A percentile compares a stretch with the other conserved stretches of the same genome.
These are phyloP conservation scores for Ceratocystis alfenasii DNA, from an alignment of 2,329 filamentous ascomycete species.

Conservation along the genomic window DNA sequence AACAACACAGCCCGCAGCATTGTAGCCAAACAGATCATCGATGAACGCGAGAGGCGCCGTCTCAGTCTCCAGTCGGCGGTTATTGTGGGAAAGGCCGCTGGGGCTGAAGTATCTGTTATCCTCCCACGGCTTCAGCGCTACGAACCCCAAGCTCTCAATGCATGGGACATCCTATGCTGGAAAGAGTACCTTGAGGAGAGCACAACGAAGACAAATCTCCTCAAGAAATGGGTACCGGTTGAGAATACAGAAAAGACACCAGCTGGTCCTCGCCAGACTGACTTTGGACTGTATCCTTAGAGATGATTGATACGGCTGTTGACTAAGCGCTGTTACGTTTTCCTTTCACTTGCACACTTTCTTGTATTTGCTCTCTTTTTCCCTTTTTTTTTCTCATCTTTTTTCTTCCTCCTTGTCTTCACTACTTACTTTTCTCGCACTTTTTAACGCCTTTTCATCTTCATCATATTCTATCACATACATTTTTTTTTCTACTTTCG, in stretches of 20 bases:
- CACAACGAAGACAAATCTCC: conserved; percentile 11
- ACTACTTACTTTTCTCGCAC: neutral
- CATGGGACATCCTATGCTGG: conserved; percentile 41
- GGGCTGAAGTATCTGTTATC: conserved; percentile 30
- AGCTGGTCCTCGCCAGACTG: neutral
- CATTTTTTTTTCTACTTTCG: neutral
- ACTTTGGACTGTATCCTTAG: conserved; percentile 20
- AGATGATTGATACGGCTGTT: neutral
- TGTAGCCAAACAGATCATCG: conserved; percentile 39
- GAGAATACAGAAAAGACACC: conserved; percentile 3
- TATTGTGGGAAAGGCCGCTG: conserved; percentile 30
- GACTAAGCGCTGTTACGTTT: conserved; percentile 1
- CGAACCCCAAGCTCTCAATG: conserved; percentile 32
- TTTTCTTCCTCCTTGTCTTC: conserved; percentile 2
- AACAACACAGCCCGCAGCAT: conserved; percentile 37
- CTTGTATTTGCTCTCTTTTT: neutral
- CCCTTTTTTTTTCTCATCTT: neutral
- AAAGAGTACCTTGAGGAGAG: conserved; percentile 32
- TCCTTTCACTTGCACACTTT: too few species aligned
- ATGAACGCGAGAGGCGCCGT: conserved; percentile 47
- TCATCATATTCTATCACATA: conserved; percentile 12
- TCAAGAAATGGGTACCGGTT: conserved; percentile 17
- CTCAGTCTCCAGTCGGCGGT: conserved; percentile 36
- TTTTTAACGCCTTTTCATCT: neutral
- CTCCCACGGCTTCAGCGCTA: conserved; percentile 31